phyloP scores from a whole-genome alignment of 176 grass and related monocot genomes.

The Dactylis glomerata region DNA sequence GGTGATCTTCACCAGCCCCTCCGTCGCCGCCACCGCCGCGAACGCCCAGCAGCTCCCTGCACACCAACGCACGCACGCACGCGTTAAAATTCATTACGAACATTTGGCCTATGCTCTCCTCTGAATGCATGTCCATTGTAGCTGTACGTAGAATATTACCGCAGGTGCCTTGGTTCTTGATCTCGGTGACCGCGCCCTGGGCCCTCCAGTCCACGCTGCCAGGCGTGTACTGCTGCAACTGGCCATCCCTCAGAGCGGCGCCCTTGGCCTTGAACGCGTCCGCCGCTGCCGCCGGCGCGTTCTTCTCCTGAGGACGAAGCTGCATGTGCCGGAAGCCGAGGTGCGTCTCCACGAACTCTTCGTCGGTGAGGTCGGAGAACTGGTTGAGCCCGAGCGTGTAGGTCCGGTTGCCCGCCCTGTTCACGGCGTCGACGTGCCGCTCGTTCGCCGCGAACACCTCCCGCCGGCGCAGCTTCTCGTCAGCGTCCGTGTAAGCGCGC shows the following conservation, averaged over 20 bases:
- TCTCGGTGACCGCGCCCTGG: conserved; percentile 32
- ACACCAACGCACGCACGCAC: neutral
- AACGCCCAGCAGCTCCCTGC: conserved; percentile 57
- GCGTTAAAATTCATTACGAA: neutral
- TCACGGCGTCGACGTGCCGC: conserved; percentile 38
- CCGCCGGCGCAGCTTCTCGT: conserved; percentile 29
- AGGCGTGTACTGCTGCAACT: neutral
- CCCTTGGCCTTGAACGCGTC: neutral
- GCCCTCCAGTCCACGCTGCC: conserved; percentile 41
- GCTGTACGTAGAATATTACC: conserved; percentile 16
- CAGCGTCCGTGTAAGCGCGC: conserved; percentile 34
- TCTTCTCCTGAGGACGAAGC: neutral
- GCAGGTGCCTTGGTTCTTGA: conserved; percentile 44
- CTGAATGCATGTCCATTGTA: neutral
- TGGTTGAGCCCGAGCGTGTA: conserved; percentile 44
- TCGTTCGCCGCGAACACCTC: conserved; percentile 40
- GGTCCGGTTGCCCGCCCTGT: conserved; percentile 25
- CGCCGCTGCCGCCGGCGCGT: neutral
- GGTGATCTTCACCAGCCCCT: conserved; percentile 26
- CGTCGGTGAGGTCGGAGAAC: conserved; percentile 46
- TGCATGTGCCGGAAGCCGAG: neutral
- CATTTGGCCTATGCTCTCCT: neutral
- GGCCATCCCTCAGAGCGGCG: neutral
- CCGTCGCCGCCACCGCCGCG: conserved; percentile 37
- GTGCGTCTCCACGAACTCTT: conserved; percentile 28